Base-by-base conservation (phyloP, 805 yeast species). In the Saccharomycopsis oosterbeekiorum region DNA sequence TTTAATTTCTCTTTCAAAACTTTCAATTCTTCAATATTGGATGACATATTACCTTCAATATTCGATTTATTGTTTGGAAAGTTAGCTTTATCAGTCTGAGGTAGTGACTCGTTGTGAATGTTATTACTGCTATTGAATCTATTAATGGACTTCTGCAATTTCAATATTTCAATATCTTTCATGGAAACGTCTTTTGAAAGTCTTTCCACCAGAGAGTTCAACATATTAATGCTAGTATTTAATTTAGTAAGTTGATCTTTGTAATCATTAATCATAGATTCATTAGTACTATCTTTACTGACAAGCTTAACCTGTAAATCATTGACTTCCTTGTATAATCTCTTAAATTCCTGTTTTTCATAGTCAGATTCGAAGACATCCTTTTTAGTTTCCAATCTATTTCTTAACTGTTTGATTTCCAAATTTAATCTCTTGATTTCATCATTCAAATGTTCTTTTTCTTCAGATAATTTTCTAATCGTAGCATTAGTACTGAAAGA, bases 261-360 rank as follows among this genome's bases (percentile, higher is more conserved):
- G 39, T 64, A 65, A 21, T 60, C 68, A 47, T 64, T 62, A 9
- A 59, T 56, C 42, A 67, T 62, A 51, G 67, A 67, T 62, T 63
- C 69, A 62, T 59, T 56, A 21, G 61, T 55, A 55, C 55, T 40
- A 17, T 66, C 66, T 65, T 70, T 62, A 57, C 70, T 66, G 47
- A 64, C 36, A 36, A 71, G 36, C 64, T 70, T 68, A 12, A 68
- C 56, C 58, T 73, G 73, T 3, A 72, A 61, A 8, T 70, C 73
- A 62, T 74, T 73, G 59, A 75, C 74, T 57, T 71, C 69, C 4
- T 74, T 59, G 0, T 76, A 68, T 3, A 77, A 68, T n/a, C 74
- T 70, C 47, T 73, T 73, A 59, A 78, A 69, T 60, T 76, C 80
- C n/a, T 70, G 64, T 26, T 74, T 72, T 14, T 76, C 74, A 53